These are phyloP conservation scores for Borealophlyctis nickersoniae DNA, from an alignment of 192 early-diverging fungal species.

Conservation along the genomic window DNA sequence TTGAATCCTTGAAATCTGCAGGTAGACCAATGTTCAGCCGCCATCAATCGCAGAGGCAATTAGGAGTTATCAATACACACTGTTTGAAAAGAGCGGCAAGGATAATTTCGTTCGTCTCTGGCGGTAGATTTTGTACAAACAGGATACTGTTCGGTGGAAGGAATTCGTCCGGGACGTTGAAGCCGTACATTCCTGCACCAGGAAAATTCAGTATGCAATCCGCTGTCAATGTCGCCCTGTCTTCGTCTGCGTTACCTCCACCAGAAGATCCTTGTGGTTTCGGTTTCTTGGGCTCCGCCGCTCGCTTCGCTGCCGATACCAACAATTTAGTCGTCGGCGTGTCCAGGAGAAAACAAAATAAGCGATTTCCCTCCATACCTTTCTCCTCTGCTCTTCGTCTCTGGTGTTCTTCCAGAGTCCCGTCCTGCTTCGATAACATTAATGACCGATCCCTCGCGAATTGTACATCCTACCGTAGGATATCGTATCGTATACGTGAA, in stretches of 20 bases:
- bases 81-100: slow-evolving; percentile 72
- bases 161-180: slow-evolving; percentile 60
- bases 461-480: slow-evolving; percentile 47
- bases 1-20: slow-evolving; percentile 78
- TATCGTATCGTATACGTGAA: neutral
- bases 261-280: no score
- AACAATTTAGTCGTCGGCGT: neutral
- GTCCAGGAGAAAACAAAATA: no score
- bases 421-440: slow-evolving; percentile 64
- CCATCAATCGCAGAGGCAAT: neutral
- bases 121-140: slow-evolving; percentile 85
- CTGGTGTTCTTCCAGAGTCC: slow-evolving; percentile 66
- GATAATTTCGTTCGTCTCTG: slow-evolving; percentile 61
- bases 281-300: slow-evolving; percentile 20
- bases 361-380: no score
- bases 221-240: no score
- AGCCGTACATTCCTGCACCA: slow-evolving; percentile 15
- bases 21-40: no score
- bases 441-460: slow-evolving; percentile 44
- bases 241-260: no score
- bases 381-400: slow-evolving; percentile 56
- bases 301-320: slow-evolving; percentile 3
- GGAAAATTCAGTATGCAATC: no score
- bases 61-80: slow-evolving; percentile 33
- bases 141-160: slow-evolving; percentile 90